phyloP scores from a whole-genome alignment of 2,329 filamentous ascomycete genomes.

The Xylariaceae sp. region DNA sequence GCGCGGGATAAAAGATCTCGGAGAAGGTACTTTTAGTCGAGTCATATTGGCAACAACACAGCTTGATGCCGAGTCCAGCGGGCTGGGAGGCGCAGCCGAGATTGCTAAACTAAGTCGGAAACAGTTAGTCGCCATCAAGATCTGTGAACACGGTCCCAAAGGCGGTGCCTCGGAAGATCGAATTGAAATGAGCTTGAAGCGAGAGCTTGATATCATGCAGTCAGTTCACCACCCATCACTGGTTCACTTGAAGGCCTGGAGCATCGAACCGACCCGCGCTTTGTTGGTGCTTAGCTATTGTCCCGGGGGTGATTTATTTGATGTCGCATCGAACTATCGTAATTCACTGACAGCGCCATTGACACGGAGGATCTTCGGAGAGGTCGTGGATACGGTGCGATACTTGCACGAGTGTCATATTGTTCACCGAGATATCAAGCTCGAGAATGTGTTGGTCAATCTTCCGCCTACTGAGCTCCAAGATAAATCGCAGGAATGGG shows the following conservation, averaged over 20 bases:
- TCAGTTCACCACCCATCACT: slow-evolving; percentile 83
- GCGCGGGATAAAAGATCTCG: slow-evolving; percentile 74
- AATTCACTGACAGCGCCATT: slow-evolving; percentile 64
- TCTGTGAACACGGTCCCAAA: slow-evolving; percentile 90
- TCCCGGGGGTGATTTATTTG: slow-evolving; percentile 90
- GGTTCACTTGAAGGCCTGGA: slow-evolving; percentile 89
- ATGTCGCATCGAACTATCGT: slow-evolving; percentile 73
- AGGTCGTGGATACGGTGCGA: slow-evolving; percentile 77
- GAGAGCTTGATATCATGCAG: slow-evolving; percentile 92
- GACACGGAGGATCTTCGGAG: slow-evolving; percentile 81
- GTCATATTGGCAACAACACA: slow-evolving; percentile 88
- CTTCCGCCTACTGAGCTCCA: slow-evolving; percentile 65
- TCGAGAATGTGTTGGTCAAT: slow-evolving; percentile 93
- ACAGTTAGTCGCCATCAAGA: slow-evolving; percentile 87
- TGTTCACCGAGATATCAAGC: slow-evolving; percentile 95
- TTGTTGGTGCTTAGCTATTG: slow-evolving; percentile 88
- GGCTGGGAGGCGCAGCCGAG: slow-evolving; percentile 34
- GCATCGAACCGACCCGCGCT: slow-evolving; percentile 74
- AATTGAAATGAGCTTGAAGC: slow-evolving; percentile 87
- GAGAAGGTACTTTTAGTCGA: slow-evolving; percentile 92
- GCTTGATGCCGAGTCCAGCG: slow-evolving; percentile 41
- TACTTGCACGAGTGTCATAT: slow-evolving; percentile 85
- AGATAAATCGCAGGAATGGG: slow-evolving; percentile 62
- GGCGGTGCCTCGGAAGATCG: slow-evolving; percentile 91
- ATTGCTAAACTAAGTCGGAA: slow-evolving; percentile 55